Evolutionary conservation across 2,329 filamentous ascomycete species (phyloP).

Genomic region (Ophiognomonia clavigignenti-juglandacearum): DNA sequence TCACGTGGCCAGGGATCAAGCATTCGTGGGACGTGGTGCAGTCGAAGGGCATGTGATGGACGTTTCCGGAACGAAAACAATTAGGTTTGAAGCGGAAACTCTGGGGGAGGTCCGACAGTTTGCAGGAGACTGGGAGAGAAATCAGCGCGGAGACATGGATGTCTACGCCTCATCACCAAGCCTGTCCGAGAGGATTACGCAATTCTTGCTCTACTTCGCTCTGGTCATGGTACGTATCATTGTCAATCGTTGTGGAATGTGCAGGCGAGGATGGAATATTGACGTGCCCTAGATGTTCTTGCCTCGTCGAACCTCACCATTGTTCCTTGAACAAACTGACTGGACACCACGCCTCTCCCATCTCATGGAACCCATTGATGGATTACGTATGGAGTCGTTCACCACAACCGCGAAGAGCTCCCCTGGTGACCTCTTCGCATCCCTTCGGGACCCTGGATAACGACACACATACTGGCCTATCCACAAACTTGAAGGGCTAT

Average conservation of each 20-base stretch:
- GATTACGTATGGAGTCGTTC: neutral
- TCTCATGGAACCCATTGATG: neutral
- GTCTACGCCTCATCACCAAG: too few species aligned
- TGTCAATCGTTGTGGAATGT: neutral
- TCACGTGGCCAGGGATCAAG: too few species aligned
- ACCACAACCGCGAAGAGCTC: too few species aligned
- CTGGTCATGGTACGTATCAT: neutral
- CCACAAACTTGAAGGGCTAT: neutral
- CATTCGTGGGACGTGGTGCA: too few species aligned
- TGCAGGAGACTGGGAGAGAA: too few species aligned
- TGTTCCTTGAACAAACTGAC: too few species aligned
- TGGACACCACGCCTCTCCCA: too few species aligned
- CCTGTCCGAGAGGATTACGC: neutral
- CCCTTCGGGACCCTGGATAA: neutral
- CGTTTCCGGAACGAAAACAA: too few species aligned
- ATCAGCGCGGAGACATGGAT: too few species aligned
- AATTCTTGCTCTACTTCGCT: neutral
- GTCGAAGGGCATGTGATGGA: too few species aligned
- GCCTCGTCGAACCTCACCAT: neutral
- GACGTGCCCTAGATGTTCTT: neutral
- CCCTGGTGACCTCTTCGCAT: neutral
- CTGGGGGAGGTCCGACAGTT: too few species aligned
- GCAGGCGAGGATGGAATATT: neutral
- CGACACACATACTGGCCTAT: neutral
- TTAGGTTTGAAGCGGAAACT: too few species aligned